Evolutionary conservation across 495 filamentous ascomycete species (phyloP), one percentile per base, ranked within the genome.

Genomic region (Thermothielavioides terrestris): DNA sequence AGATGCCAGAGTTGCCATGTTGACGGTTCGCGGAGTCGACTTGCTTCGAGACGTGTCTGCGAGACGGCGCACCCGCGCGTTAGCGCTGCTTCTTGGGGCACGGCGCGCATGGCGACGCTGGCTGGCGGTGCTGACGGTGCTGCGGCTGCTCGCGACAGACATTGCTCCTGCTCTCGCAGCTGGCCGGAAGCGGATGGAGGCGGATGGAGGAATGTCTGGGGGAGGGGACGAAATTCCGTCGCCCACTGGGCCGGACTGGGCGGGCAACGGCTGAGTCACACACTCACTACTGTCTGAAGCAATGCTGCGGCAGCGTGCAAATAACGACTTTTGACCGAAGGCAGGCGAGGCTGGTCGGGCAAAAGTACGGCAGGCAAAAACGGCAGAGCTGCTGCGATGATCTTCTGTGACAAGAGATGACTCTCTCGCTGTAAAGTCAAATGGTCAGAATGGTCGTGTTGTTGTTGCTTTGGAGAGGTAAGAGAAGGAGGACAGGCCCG

Each of bases 1-100:
- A 71, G 68, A 69, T 72, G 68, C 72, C 77, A 75, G 74, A 61
- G 67, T 69, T 71, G 82, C 79, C 82, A 83, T 84, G 59, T 70
- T 68, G 62, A 61, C 58, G 54, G 49, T 59, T 58, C 40, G 56
- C 54, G 41, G 45, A 55, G 60, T 61, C 51, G 51, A 52, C 42
- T 65, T 69, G 68, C 73, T 77, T 75, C 66, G 67, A 67, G 71
- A 64, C 72, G 68, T 53, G 49, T 70, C 71, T 73, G 49, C 47
- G 32, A 56, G 14, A 41, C 46, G 56, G 41, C 41, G 62, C 66
- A 59, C 38, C 40, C 40, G 45, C 42, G 51, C 37, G 54, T 59
- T 57, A 61, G 32, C 47, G 52, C 43, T 53, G 22, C 12, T 41
- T 15, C 35, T 35, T 3, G 36, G 28, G 43, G 18, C 18, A 57